phyloP scores from a whole-genome alignment of 1,139 yeast genomes.

The Scheffersomyces segobiensis region DNA sequence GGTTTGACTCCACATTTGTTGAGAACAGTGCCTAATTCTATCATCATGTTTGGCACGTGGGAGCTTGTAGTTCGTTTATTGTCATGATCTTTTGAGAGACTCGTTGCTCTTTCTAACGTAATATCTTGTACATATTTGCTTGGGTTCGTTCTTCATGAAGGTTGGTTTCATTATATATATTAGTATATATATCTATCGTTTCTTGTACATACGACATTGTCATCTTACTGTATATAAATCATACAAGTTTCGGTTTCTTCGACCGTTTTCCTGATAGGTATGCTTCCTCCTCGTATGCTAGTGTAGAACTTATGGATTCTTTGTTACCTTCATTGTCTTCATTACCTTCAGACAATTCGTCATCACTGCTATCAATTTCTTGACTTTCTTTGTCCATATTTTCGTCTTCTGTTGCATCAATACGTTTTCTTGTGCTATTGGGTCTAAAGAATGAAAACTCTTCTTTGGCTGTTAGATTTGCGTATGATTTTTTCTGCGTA shows the following conservation, averaged over 20 bases:
- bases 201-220: neutral
- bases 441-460: neutral
- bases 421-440: conserved; percentile 2
- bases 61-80: conserved; percentile 79
- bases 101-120: neutral
- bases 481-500: conserved; percentile 12
- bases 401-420: conserved; percentile 4
- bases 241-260: conserved; percentile 2
- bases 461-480: neutral
- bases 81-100: conserved; percentile 28
- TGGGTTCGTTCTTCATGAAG: neutral
- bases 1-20: conserved; percentile 96
- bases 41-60: conserved; percentile 99
- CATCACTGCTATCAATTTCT: conserved; percentile 4
- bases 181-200: neutral
- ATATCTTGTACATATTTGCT: neutral
- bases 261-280: conserved; percentile 1
- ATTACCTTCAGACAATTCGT: conserved; percentile 2
- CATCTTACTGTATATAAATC: neutral
- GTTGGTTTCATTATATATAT: neutral
- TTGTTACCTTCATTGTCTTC: conserved; percentile 4
- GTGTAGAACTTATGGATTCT: conserved; percentile 1
- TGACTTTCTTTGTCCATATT: conserved; percentile 4
- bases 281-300: conserved; percentile 15
- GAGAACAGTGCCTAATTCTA: conserved; percentile 96